Percentiles rank a stretch among this genome's conserved stretches.
Conservation (phyloP, 176 grass and related monocot genomes). For the Luzula sylvatica region DNA sequence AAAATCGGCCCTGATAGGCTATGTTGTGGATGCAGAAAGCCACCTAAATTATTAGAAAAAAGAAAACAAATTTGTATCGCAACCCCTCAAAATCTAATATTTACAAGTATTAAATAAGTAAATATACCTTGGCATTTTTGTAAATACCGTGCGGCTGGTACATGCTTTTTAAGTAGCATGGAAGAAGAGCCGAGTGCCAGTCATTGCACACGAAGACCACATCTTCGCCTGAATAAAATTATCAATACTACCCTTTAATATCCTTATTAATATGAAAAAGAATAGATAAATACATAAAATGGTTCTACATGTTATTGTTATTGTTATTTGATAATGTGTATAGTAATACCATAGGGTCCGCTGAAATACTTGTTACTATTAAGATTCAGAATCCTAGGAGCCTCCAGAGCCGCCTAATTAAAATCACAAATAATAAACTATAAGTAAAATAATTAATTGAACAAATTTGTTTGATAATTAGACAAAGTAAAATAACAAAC, state of each 20-base stretch:
- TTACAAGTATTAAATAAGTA: not conserved
- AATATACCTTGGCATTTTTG: constrained; percentile 52
- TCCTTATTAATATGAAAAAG: constrained; percentile 16
- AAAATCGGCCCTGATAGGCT: constrained; percentile 77
- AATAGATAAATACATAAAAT: not conserved
- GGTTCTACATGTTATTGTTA: not conserved
- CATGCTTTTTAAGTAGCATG: constrained; percentile 72
- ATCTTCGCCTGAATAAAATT: constrained; percentile 53
- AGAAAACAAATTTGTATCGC: not conserved
- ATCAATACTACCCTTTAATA: no score
- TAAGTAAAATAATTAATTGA: no score
- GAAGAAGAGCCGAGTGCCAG: constrained; percentile 75
- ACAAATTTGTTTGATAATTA: no score
- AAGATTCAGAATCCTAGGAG: constrained; percentile 65
- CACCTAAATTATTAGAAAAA: constrained; percentile 30
- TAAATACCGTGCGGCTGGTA: constrained; percentile 70
- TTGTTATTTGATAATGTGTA: not conserved
- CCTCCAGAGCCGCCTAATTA: constrained; percentile 72
- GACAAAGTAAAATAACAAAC: constrained; percentile 29
- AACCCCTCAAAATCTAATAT: constrained; percentile 11
- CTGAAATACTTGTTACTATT: constrained; percentile 50
- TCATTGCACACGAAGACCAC: constrained; percentile 87
- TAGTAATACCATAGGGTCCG: constrained; percentile 58
- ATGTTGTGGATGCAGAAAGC: constrained; percentile 99
- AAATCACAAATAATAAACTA: not conserved